Base-by-base conservation (phyloP, 2,329 filamentous ascomycete species). In the Beauveria brongniartii region DNA sequence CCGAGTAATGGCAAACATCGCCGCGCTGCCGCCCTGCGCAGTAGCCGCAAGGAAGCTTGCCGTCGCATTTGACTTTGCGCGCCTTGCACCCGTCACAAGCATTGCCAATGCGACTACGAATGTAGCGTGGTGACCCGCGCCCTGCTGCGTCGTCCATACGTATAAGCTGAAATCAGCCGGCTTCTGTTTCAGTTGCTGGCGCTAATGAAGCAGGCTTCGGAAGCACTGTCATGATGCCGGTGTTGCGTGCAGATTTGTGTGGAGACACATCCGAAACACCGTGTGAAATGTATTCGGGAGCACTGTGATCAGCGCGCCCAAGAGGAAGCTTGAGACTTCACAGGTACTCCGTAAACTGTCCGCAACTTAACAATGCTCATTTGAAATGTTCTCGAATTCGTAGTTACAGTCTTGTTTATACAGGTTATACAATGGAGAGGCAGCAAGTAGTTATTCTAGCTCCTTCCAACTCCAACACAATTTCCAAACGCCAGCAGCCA, bases 51-150 rank as follows among this genome's bases (percentile, higher is more conserved):
- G 81, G 81, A n/a, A 74, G 65, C n/a, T 74, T 74, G 1, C 81
- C 81, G 64, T 82, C 80, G 67, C 81, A 83, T 69, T 81, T 82
- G 46, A 82, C 78, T 73, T 82, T 83, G 59, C 79, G 76, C 12
- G 76, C 73, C 65, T 83, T 83, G 72, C 80, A 83, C 3, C 75
- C 74, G 64, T 82, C 80, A 68, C 81, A 83, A 48, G 81, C 81
- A 63, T 82, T 82, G 61, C 78, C 73, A 48, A 82, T 77, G 63
- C 80, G 80, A 60, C 70, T 74, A 60, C 73, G 74, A 63, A 75
- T 70, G 64, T 65, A 56, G 28, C 59, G 57, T 48, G 50, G 55
- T n/a, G 56, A 59, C 10, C 26, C 34, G 50, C 24, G 34, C 7
- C 37, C 34, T 34, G 30, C 14, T 34, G 9, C 51, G 28, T 59